phyloP scores from a whole-genome alignment of 345 rosid species.

The Gossypium turneri region DNA sequence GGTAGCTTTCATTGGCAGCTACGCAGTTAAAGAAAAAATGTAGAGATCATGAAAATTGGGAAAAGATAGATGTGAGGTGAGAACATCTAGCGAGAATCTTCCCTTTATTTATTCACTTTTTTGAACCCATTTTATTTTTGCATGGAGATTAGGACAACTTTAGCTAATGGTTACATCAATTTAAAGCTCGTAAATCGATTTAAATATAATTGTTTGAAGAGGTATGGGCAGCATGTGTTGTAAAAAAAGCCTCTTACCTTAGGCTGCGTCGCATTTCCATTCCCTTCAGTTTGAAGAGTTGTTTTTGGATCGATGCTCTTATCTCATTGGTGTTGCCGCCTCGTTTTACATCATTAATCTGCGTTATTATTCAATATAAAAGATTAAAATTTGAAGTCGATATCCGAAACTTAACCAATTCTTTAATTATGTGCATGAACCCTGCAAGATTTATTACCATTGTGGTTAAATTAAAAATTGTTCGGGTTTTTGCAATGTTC shows the following conservation, averaged over 20 bases:
- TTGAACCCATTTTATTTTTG: background rate
- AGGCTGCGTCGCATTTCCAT: background rate
- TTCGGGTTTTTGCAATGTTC: background rate
- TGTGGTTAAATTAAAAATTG: background rate
- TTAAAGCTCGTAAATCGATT: background rate
- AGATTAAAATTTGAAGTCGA: background rate
- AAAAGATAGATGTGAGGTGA: slow-evolving; percentile 2
- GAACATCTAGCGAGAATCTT: slow-evolving; percentile 19
- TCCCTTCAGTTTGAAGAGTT: background rate
- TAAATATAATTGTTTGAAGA: background rate
- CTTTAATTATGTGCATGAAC: background rate
- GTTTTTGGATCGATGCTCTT: background rate
- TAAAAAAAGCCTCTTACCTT: background rate
- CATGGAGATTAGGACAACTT: slow-evolving; percentile 7
- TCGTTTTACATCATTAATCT: background rate
- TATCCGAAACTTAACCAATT: background rate
- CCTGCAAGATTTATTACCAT: background rate
- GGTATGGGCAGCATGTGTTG: slow-evolving; percentile 19
- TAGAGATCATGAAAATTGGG: slow-evolving; percentile 14
- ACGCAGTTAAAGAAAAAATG: background rate
- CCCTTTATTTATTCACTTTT: background rate
- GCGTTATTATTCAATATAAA: background rate
- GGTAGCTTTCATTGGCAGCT: slow-evolving; percentile 23
- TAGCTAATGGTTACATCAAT: background rate
- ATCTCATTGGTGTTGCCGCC: background rate